Evolutionary conservation across 1,139 yeast genomes (phyloP), one percentile per base, ranked within the genome.

Genomic region (Yamadazyma oceani): DNA sequence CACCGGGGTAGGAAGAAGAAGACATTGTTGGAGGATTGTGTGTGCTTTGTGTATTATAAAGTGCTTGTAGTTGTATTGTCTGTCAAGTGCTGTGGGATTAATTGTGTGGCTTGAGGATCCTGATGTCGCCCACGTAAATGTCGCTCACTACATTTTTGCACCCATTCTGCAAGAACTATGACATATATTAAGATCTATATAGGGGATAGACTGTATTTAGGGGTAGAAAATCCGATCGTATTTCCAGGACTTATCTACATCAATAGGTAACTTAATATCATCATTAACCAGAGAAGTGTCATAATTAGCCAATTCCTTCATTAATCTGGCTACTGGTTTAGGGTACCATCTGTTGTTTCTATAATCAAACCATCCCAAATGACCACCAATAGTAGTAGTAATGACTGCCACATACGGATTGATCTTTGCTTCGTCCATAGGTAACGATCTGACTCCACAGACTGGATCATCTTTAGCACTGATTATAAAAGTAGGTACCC

Each of bases 351-450:
- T 64, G 11, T 57, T 58, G 24, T 78, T 75, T 34, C 62, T 59
- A 45, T 60, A 62, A 34, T 66, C 67, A 45, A 75, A 76, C 82
- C 82, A 78, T 1, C 80, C 82, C 41, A 78, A 64, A 62, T 92
- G 98, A 8, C 97, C 98, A 40, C 98, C 98, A 22, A 80, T 62
- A 24, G 81, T 74, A 0, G 97, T 86, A 35, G 82, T 76, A 13
- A 84, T 66, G 50, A 86, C 58, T 24, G 80, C 64, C 22, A 84
- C 64, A 56, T 78, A 85, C 8, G 96, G 96, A 52, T 89, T 90
- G 31, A 69, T 61, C 31, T 55, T 54, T 5, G 80, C 77, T 49
- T 85, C 92, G 9, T 62, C 55, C 40, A 64, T 57, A 1, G 96
- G 96, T 25, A 87, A 53, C 7, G 69, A 58, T 37, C 73, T 62